phyloP scores from a whole-genome alignment of 2,329 filamentous ascomycete species.

The Fusarium sororula region DNA sequence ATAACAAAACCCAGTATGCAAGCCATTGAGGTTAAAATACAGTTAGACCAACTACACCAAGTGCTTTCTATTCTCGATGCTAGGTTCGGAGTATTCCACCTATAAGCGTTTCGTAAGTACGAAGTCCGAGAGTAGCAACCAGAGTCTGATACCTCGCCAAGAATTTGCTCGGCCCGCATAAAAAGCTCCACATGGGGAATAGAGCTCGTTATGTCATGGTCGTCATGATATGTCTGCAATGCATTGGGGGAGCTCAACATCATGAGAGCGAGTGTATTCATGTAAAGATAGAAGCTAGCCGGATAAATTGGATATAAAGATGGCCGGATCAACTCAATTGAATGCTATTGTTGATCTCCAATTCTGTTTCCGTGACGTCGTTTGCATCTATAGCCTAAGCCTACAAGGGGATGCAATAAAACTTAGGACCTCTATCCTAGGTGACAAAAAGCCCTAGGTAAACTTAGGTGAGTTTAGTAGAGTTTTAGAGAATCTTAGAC shows the following conservation, averaged over 20 bases:
- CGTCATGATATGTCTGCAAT: conserved; percentile 15
- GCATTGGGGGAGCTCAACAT: not conserved
- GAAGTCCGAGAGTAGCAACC: conserved; percentile 14
- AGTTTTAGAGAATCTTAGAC: no score
- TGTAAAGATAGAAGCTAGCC: accelerated
- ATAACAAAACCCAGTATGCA: not conserved
- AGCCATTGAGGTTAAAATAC: not conserved
- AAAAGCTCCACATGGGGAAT: conserved; percentile 15
- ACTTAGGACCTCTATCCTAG: no score
- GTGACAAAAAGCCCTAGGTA: no score
- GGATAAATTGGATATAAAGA: not conserved
- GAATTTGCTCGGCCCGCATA: conserved; percentile 10
- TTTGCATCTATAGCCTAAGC: conserved; percentile 22
- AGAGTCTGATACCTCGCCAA: conserved; percentile 14
- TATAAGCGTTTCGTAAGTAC: conserved; percentile 20
- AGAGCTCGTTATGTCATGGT: conserved; percentile 9
- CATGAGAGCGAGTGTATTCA: accelerated
- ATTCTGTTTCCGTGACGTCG: conserved; percentile 26
- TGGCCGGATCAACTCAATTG: not conserved
- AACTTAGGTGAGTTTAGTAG: no score
- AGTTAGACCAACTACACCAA: not conserved
- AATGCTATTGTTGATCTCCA: not conserved
- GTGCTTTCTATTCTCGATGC: not conserved
- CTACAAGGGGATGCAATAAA: no score
- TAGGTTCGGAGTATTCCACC: not conserved